Evolutionary conservation across 306 rosid genomes (phyloP).

Genomic region (Oxytropis ochrocephala): DNA sequence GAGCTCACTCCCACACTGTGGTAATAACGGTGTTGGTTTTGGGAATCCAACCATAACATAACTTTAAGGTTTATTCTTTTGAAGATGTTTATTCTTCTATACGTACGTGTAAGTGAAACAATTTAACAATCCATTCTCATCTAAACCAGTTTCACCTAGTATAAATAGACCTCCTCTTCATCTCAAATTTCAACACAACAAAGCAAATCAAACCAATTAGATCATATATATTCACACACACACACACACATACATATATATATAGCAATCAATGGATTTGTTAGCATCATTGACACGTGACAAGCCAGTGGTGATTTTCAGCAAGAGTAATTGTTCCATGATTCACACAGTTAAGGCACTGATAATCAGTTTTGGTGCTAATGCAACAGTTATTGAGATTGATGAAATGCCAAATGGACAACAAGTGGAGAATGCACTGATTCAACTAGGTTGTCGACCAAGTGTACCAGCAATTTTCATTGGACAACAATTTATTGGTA

Average conservation of each 20-base stretch:
- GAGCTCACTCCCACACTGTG: not conserved
- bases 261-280: conserved; percentile 46
- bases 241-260: too few species aligned
- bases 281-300: conserved; percentile 45
- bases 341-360: conserved; percentile 43
- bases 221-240: not conserved
- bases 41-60: conserved; percentile 22
- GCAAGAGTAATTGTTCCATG: conserved; percentile 55
- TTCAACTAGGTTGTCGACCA: conserved; percentile 46
- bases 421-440: conserved; percentile 41
- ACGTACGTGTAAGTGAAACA: not conserved
- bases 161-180: conserved; percentile 34
- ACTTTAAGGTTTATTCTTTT: conserved; percentile 24
- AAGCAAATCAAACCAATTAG: conserved; percentile 21
- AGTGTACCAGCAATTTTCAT: conserved; percentile 68
- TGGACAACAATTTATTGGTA: conserved; percentile 61
- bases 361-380: conserved; percentile 47
- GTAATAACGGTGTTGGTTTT: not conserved
- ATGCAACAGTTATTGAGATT: conserved; percentile 39
- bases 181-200: conserved; percentile 19
- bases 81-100: conserved; percentile 29
- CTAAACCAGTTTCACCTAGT: conserved; percentile 9
- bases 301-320: conserved; percentile 73
- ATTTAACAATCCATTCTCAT: conserved; percentile 13
- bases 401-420: conserved; percentile 49